phyloP scores from a whole-genome alignment of 345 rosid species.

The Pistacia integerrima region DNA sequence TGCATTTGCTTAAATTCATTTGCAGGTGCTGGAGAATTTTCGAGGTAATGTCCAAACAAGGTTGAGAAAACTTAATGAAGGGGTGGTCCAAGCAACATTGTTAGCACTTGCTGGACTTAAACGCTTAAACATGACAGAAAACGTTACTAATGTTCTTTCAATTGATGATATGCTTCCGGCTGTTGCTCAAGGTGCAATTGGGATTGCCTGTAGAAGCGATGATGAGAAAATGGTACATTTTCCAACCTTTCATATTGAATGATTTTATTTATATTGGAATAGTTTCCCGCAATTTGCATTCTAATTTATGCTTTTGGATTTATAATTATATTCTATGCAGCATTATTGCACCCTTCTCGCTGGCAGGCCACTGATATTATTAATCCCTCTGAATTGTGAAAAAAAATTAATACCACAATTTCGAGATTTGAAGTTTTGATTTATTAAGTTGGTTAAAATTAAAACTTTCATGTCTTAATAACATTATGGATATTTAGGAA shows the following conservation, averaged over 20 bases:
- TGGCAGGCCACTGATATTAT: neutral
- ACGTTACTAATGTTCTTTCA: conserved; percentile 72
- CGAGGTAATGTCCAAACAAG: conserved; percentile 97
- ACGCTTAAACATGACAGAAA: conserved; percentile 87
- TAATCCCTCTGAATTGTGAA: neutral
- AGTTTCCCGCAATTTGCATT: conserved; percentile 4
- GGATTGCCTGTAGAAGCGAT: conserved; percentile 85
- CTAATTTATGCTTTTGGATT: neutral
- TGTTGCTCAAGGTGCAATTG: conserved; percentile 99
- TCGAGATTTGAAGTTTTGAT: too few relatives aligned
- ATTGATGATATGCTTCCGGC: conserved; percentile 98
- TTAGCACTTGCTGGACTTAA: conserved; percentile 96
- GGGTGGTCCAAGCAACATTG: conserved; percentile 83
- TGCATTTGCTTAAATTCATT: conserved; percentile 20
- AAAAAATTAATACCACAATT: too few relatives aligned
- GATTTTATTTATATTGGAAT: neutral
- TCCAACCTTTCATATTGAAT: neutral
- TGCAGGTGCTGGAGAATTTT: conserved; percentile 87
- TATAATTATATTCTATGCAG: neutral
- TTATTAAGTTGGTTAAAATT: too few relatives aligned
- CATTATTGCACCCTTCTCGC: neutral
- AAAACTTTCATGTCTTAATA: too few relatives aligned
- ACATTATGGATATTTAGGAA: too few relatives aligned
- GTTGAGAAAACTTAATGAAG: conserved; percentile 80
- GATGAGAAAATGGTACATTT: conserved; percentile 81